A percentile compares a stretch with the other conserved stretches of the same genome.
Evolutionary conservation across 257 asterid species (phyloP).

Genomic region (Nicotiana benthamiana): DNA sequence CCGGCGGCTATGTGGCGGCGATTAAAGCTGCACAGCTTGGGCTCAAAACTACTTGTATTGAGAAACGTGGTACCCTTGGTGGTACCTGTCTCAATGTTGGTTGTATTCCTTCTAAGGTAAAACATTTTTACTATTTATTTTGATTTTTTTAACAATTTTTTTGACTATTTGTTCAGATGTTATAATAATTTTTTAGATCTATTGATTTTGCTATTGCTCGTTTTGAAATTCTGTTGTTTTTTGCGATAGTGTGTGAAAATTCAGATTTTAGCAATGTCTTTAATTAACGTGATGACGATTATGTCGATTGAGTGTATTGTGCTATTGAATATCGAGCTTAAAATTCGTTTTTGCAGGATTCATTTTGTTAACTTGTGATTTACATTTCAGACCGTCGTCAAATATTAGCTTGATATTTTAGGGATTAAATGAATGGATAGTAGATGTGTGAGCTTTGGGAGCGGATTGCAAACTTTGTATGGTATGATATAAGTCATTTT

Average conservation of each 20-base stretch:
- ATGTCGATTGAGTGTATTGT: background rate
- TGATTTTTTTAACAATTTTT: no score
- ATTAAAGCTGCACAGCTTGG: constrained; percentile 98
- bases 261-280: background rate
- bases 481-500: background rate
- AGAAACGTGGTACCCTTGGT: constrained; percentile 94
- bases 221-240: background rate
- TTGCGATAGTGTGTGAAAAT: background rate
- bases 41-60: constrained; percentile 90
- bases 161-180: no score
- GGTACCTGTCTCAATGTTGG: constrained; percentile 99
- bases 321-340: background rate
- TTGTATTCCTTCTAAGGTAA: constrained; percentile 94
- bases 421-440: background rate
- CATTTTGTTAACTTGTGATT: background rate
- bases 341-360: background rate
- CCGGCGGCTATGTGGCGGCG: constrained; percentile 97
- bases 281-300: background rate
- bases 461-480: background rate
- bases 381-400: background rate
- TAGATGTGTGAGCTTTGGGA: background rate
- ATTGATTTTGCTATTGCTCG: background rate
- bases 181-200: background rate
- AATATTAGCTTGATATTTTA: background rate
- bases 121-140: background rate